Percentiles rank a stretch among this genome's conserved stretches.
Conservation (phyloP, 768 basidiomycete species). For the Clathrus columnatus region DNA sequence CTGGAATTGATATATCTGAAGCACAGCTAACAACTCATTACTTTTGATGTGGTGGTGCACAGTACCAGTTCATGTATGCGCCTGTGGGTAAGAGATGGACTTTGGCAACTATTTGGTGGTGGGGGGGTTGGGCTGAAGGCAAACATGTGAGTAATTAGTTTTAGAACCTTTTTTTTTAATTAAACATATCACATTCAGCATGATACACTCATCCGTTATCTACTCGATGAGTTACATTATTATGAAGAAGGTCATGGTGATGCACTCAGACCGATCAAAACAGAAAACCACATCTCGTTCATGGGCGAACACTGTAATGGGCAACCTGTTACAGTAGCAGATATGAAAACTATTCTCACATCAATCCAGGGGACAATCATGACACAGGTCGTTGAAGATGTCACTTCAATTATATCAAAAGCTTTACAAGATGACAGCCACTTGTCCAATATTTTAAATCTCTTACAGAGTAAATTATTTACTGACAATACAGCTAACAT, state of each 20-base stretch:
- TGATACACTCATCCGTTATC: slow-evolving; percentile 22
- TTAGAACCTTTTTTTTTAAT: slow-evolving; percentile 13
- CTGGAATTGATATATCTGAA: slow-evolving; percentile 9
- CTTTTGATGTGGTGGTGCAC: slow-evolving; percentile 27
- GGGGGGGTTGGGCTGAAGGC: slow-evolving; percentile 20
- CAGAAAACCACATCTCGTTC: neutral
- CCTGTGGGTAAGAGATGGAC: slow-evolving; percentile 28
- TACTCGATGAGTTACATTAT: slow-evolving; percentile 20
- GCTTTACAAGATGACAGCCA: neutral
- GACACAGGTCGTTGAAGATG: neutral
- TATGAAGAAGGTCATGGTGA: slow-evolving; percentile 21
- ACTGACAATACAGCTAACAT: neutral
- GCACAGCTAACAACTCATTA: slow-evolving; percentile 24
- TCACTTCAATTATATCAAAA: neutral
- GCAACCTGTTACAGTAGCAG: neutral
- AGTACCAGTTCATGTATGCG: slow-evolving; percentile 32
- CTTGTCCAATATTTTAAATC: neutral
- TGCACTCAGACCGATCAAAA: neutral
- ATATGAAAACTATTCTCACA: neutral
- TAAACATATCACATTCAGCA: slow-evolving; percentile 24
- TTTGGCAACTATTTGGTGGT: slow-evolving; percentile 28
- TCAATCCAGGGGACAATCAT: neutral
- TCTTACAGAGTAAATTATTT: neutral
- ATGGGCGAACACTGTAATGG: neutral
- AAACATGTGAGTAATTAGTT: neutral